Base-by-base conservation (phyloP, 2,329 filamentous ascomycete genomes). In the Sclerotinia nivalis region DNA sequence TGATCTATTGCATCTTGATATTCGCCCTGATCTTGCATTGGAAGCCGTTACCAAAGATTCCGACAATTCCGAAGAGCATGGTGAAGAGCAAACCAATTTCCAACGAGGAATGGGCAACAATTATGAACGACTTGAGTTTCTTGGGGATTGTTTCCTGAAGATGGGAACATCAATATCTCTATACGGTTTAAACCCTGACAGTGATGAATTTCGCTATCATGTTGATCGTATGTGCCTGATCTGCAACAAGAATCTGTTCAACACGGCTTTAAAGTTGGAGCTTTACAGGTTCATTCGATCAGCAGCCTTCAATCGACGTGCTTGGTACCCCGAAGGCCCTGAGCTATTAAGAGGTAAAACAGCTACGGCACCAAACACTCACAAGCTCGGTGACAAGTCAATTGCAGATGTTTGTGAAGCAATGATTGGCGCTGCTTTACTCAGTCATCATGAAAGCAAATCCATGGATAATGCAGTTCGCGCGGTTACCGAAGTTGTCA, bases 401-500 rank as follows among this genome's bases (percentile, higher is more conserved):
- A 90, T 97, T 76, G 95, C 96, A 4, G 96, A 98, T 79, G 93
- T 98, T 0, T 97, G 93, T 71, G 96, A 98, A 78, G 95, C 96
- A 0, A 82, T 97, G 69, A 98, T 99, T 61, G 96, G 95, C 8
- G 96, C 95, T 2, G 91, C 94, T 0, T 89, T 90, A 66, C 80
- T 91, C 52, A 85, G 83, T 0, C 77, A 77, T 55, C 73, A 75
- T 9, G 75, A 81, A 7, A 76, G 76, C 1, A 78, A 76, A 28
- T 78, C 81, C 70, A 85, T 89, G 75, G 85, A 90, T 76, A 78
- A 87, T 77, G 88, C 88, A 0, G 84, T 90, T 28, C 82, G 83
- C 72, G 86, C 87, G 1, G 91, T 93, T 31, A 91, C 88, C 0
- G 85, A 84, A 62, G 84, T 97, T 65, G 92, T 95, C 34, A 86